These are phyloP conservation scores for Sanghuangporus weigelae DNA, from an alignment of 1,284 basidiomycete species.

Conservation along the genomic window DNA sequence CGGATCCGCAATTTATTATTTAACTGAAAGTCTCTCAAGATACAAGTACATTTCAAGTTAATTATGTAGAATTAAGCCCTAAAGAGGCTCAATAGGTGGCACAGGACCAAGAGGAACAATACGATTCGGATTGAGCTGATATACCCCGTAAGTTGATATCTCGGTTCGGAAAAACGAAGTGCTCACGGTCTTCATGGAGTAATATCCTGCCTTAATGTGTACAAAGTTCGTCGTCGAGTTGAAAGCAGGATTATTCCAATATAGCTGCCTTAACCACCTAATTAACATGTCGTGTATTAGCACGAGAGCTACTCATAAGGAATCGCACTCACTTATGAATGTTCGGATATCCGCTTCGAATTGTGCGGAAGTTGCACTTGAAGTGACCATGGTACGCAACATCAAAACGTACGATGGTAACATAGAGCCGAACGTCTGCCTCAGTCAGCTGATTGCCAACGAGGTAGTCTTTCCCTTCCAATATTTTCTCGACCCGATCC, in stretches of 20 bases:
- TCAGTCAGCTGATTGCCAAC: conserved; percentile 83
- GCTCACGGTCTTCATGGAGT: conserved; percentile 42
- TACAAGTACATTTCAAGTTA: too few relatives aligned
- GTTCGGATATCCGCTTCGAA: conserved; percentile 76
- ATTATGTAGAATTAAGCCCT: not conserved
- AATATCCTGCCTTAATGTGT: conserved; percentile 86
- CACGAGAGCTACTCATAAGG: conserved; percentile 32
- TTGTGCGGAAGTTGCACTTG: conserved; percentile 87
- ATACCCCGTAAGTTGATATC: conserved; percentile 22
- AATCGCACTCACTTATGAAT: conserved; percentile 44
- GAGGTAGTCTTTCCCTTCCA: conserved; percentile 78
- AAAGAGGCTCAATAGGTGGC: conserved; percentile 35
- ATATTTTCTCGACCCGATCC: conserved; percentile 75
- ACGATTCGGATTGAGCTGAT: conserved; percentile 62
- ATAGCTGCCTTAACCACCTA: conserved; percentile 83
- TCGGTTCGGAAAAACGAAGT: not conserved
- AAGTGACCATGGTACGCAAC: conserved; percentile 90
- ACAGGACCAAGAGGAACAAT: conserved; percentile 43
- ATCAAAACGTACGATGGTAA: conserved; percentile 83
- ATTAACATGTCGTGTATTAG: not conserved
- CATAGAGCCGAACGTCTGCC: conserved; percentile 88
- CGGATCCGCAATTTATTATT: too few relatives aligned
- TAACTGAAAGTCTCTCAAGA: too few relatives aligned
- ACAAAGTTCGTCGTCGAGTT: conserved; percentile 84
- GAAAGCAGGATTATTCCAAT: conserved; percentile 91